Percentiles rank a stretch among this genome's conserved stretches.
Conservation (phyloP, 2,329 filamentous ascomycete genomes). For the Alternaria consortialis region DNA sequence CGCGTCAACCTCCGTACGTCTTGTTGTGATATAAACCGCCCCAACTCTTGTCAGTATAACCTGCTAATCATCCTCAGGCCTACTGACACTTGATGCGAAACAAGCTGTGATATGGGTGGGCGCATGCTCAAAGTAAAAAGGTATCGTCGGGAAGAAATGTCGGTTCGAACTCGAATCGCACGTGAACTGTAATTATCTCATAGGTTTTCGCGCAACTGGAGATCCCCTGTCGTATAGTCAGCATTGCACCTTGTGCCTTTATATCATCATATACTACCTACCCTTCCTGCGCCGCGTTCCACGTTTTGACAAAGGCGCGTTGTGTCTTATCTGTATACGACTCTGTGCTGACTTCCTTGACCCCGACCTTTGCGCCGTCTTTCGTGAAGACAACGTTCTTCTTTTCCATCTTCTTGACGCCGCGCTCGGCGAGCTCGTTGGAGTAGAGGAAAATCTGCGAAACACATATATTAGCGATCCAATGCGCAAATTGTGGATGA, state of each 20-base stretch:
- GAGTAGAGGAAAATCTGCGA: conserved; percentile 70
- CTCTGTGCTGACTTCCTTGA: conserved; percentile 74
- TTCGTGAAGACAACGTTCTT: conserved; percentile 80
- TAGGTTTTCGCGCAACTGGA: conserved; percentile 2
- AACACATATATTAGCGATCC: conserved; percentile 8
- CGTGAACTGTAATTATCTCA: background rate
- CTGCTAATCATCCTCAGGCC: background rate
- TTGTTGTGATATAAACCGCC: background rate
- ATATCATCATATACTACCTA: background rate
- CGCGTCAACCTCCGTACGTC: background rate
- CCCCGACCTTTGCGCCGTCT: conserved; percentile 75
- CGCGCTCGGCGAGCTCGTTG: conserved; percentile 70
- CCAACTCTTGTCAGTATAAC: background rate
- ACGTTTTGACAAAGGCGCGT: conserved; percentile 63
- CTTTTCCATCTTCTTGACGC: conserved; percentile 74
- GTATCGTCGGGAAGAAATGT: conserved; percentile 1
- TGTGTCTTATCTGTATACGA: conserved; percentile 79
- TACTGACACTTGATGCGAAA: background rate
- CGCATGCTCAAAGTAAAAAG: background rate
- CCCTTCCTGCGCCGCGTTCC: conserved; percentile 52
- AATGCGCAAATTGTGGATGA: background rate
- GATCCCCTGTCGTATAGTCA: conserved; percentile 2
- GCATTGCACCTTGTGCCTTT: background rate
- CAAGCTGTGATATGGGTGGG: background rate
- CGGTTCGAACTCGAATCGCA: background rate